phyloP scores from a whole-genome alignment of 2,329 filamentous ascomycete genomes.

The Fusarium veterinarium region DNA sequence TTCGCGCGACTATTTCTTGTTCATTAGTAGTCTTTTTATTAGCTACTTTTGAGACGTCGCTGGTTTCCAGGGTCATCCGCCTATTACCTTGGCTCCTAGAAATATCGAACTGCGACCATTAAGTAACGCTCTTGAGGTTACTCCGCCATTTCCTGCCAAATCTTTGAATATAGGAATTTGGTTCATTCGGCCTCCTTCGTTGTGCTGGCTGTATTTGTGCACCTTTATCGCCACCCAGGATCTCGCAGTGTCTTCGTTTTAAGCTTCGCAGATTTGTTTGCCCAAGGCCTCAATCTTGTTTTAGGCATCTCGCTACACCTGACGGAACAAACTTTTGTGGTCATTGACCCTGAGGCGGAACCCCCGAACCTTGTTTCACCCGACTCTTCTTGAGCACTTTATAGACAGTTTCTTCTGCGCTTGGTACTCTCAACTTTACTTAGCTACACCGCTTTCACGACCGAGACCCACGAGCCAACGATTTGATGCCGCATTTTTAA shows the following conservation, averaged over 20 bases:
- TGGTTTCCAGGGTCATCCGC: neutral
- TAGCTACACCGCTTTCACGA: constrained; percentile 41
- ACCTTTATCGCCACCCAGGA: constrained; percentile 20
- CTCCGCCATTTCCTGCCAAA: constrained; percentile 37
- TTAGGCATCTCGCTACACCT: constrained; percentile 5
- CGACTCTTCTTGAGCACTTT: neutral
- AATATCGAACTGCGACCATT: constrained; percentile 20
- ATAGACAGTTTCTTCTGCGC: constrained; percentile 19
- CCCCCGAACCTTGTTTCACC: constrained; percentile 8
- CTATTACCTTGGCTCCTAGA: constrained; percentile 16
- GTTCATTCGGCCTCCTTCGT: constrained; percentile 40
- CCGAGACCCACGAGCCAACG: constrained; percentile 33
- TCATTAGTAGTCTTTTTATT: constrained; percentile 10
- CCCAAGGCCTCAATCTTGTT: constrained; percentile 21
- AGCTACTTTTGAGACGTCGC: constrained; percentile 7
- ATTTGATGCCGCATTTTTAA: constrained; percentile 42
- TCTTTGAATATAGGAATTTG: neutral
- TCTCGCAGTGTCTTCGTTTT: neutral
- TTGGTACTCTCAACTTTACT: constrained; percentile 12
- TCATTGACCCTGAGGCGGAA: neutral
- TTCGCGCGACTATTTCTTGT: constrained; percentile 13
- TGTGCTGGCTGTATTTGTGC: constrained; percentile 36
- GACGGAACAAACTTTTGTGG: constrained; percentile 14
- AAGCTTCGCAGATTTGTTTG: constrained; percentile 29
- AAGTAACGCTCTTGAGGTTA: constrained; percentile 37